Evolutionary conservation across 805 yeast species (phyloP), one percentile per base, ranked within the genome.

Genomic region (Candida koratica): DNA sequence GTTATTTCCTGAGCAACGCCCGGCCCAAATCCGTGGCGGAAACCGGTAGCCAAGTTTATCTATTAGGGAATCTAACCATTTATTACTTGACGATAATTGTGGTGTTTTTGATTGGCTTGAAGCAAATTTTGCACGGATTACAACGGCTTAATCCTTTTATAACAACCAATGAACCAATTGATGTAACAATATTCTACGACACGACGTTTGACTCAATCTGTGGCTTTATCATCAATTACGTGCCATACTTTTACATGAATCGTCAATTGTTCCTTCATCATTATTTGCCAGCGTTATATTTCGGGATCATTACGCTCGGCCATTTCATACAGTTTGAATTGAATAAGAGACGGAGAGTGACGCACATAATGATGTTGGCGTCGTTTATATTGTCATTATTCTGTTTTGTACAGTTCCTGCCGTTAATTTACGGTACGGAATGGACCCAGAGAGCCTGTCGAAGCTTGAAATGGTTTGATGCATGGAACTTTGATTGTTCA

Each of bases 1-100:
- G 65, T 46, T 78, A 75, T 55, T 79, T 73, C 66, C 63, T 64
- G 18, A 62, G 67, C 46, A 57, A 61, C 31, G 51, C 51, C 6
- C 38, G 45, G 17, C 39, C 40, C 9, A 40, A 36, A 19, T 33
- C 47, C 20, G 48, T 44, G 16, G 22, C 15, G 4, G 37, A 32
- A 25, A 34, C 39, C 11, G 56, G 57, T 11, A 51, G 55, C 29
- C 61, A 60, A 36, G 61, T 84, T 22, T 82, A 81, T 52, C 67
- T 74, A 17, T 47, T 81, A 11, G 94, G 94, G 5, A 86, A 84
- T 56, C 59, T 73, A 14, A 67, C 73, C 9, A 66, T 75, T 9
- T 81, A 81, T 61, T 73, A 73, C 56, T 40, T 69, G 3, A 68
- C 73, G 3, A 48, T 66, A 10, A 35, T 63, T 3, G 44, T 61